Percentiles rank a stretch among this genome's conserved stretches.
These are phyloP conservation scores for Alternaria sp. DNA, from an alignment of 2,329 filamentous ascomycete species.

Conservation along the genomic window DNA sequence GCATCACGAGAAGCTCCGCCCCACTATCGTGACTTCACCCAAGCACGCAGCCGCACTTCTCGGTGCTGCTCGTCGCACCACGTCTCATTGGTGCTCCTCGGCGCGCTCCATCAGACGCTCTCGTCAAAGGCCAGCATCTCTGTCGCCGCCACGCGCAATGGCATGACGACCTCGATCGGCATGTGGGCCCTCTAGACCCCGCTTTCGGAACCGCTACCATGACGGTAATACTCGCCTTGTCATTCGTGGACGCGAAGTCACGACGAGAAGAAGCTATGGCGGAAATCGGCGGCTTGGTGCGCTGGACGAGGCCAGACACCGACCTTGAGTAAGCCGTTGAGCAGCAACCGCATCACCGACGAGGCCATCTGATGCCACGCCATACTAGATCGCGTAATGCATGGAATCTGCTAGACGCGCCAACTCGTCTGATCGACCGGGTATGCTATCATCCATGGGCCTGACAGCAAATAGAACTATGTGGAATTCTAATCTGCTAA, in stretches of 20 bases:
- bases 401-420: constrained; percentile 2
- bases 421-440: not conserved
- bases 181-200: constrained; percentile 21
- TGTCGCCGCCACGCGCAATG: not conserved
- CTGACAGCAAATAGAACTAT: not conserved
- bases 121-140: not conserved
- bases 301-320: constrained; percentile 10
- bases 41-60: not conserved
- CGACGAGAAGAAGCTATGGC: constrained; percentile 7
- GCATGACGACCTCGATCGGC: not conserved
- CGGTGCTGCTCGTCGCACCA: not conserved
- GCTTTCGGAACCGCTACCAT: constrained; percentile 22
- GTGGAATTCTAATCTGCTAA: not conserved
- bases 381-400: not conserved
- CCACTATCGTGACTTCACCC: constrained; percentile 11
- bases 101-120: not conserved
- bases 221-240: constrained; percentile 3
- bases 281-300: constrained; percentile 10
- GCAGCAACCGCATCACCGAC: not conserved
- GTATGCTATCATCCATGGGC: not conserved
- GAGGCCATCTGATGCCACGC: constrained; percentile 1
- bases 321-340: constrained; percentile 11
- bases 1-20: constrained; percentile 14
- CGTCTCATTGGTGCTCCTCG: not conserved
- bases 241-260: constrained; percentile 23